Conservation (phyloP, 148 eudicot genomes). For the Amaranthus palmeri region DNA sequence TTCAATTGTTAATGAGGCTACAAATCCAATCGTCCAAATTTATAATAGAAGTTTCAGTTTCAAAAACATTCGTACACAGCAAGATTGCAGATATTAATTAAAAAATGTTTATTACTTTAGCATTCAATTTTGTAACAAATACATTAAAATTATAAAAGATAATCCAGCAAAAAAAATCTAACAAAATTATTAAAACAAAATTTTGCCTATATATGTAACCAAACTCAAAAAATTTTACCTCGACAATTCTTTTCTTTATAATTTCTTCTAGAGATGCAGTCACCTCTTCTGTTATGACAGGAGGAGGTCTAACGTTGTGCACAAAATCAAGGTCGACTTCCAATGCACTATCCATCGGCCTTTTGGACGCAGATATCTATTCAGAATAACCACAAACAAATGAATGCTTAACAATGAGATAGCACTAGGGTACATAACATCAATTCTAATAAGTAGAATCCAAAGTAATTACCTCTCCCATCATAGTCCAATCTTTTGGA, state of each 20-base stretch:
- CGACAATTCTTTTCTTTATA: constrained; percentile 80
- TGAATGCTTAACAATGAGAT: not conserved
- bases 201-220: not conserved
- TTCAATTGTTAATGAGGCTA: not conserved
- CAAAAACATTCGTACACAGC: not conserved
- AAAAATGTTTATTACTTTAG: not conserved
- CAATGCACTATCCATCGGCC: constrained; percentile 93
- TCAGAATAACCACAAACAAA: constrained; percentile 7
- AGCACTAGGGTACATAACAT: not conserved
- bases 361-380: constrained; percentile 81
- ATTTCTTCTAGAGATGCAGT: constrained; percentile 79
- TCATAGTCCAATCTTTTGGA: constrained; percentile 86
- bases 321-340: constrained; percentile 92
- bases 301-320: constrained; percentile 91
- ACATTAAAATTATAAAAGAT: not conserved
- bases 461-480: constrained; percentile 65
- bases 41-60: not conserved
- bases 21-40: not conserved
- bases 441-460: not conserved
- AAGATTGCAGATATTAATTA: not conserved
- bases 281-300: constrained; percentile 88
- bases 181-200: not conserved
- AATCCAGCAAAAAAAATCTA: not conserved
- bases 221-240: constrained; percentile 38
- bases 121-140: not conserved